phyloP scores from a whole-genome alignment of 108 stramenopile species.

The Pseudonitzschia delicatissima region DNA sequence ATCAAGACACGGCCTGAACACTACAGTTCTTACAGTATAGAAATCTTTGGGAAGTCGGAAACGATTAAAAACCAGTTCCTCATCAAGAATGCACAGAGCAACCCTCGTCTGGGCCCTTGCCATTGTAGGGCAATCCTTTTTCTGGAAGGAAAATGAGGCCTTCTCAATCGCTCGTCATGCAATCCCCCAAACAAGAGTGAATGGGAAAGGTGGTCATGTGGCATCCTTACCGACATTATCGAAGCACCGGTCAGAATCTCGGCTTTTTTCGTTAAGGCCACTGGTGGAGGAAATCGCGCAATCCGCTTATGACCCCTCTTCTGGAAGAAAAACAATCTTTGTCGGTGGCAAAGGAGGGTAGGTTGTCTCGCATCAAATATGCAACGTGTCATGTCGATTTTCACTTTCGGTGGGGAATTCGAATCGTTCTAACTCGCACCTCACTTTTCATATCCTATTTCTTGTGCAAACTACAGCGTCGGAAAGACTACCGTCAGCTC shows the following conservation, averaged over 20 bases:
- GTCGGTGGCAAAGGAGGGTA: conserved; percentile 65
- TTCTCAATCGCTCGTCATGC: conserved; percentile 1
- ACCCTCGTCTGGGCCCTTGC: neutral
- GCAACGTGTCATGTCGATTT: conserved; percentile 6
- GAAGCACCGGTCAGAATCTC: neutral
- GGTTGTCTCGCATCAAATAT: neutral
- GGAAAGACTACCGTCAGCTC: conserved; percentile 86
- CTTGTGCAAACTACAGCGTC: no score
- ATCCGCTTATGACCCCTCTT: neutral
- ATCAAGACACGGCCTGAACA: no score
- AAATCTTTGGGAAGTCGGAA: no score
- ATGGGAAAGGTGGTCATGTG: neutral
- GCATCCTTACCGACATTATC: neutral
- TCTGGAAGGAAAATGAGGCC: neutral
- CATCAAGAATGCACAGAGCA: neutral
- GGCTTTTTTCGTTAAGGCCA: neutral
- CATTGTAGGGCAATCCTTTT: neutral
- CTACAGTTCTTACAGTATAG: no score
- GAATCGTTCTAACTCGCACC: neutral
- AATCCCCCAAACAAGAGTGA: neutral
- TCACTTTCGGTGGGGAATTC: neutral
- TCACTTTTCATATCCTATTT: no score
- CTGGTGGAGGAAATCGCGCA: conserved; percentile 10
- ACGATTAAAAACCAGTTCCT: no score
- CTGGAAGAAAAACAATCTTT: conserved; percentile 41